Conservation (phyloP, 2,329 filamentous ascomycete genomes). For the Achaetomium macrosporum region DNA sequence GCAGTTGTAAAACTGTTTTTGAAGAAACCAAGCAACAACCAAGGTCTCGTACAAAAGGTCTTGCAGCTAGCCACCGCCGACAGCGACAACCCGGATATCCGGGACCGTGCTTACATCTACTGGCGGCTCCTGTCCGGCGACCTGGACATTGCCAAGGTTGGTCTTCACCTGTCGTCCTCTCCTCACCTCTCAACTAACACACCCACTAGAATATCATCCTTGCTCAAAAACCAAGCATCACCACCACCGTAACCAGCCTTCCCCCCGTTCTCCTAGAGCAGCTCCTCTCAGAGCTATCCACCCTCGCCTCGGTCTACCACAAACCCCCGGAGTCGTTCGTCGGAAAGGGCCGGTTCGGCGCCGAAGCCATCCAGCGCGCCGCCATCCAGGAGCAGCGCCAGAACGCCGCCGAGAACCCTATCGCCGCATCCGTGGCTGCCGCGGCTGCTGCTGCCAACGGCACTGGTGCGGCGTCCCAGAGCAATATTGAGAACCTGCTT, state of each 20-base stretch:
- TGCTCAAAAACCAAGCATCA: slow-evolving; percentile 89
- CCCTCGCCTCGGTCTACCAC: slow-evolving; percentile 95
- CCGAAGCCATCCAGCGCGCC: slow-evolving; percentile 88
- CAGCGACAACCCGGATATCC: slow-evolving; percentile 95
- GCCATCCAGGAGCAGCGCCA: slow-evolving; percentile 95
- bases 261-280: slow-evolving; percentile 79
- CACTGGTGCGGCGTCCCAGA: slow-evolving; percentile 42
- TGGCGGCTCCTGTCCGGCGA: slow-evolving; percentile 95
- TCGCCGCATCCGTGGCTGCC: slow-evolving; percentile 75
- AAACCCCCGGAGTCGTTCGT: slow-evolving; percentile 98
- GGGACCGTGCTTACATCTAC: slow-evolving; percentile 95
- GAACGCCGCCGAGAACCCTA: slow-evolving; percentile 87
- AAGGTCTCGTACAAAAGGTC: slow-evolving; percentile 88
- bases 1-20: slow-evolving; percentile 96
- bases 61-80: slow-evolving; percentile 88
- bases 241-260: slow-evolving; percentile 86
- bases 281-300: slow-evolving; percentile 86
- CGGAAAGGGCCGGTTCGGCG: slow-evolving; percentile 87
- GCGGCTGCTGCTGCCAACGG: slow-evolving; percentile 60
- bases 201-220: slow-evolving; percentile 69
- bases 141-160: slow-evolving; percentile 77
- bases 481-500: slow-evolving; percentile 87
- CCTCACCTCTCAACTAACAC: slow-evolving; percentile 14
- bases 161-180: neutral
- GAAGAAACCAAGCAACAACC: slow-evolving; percentile 90